Evolutionary conservation across 139 green algal species (phyloP).

Genomic region (Chlorella sp.): DNA sequence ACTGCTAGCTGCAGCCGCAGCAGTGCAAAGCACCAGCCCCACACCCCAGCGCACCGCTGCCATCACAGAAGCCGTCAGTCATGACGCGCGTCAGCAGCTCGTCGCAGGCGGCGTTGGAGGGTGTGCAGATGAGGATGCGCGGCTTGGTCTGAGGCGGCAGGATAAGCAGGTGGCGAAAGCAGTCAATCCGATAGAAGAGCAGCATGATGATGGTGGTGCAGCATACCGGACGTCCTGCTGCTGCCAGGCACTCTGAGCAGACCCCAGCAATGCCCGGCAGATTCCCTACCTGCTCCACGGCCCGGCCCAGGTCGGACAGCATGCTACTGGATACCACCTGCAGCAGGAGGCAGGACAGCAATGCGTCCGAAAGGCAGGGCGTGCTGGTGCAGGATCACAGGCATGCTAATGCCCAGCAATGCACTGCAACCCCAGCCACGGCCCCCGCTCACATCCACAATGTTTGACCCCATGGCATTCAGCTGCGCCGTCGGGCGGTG

Average conservation of each 20-base stretch:
- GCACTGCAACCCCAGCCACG: too few relatives aligned
- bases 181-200: too few relatives aligned
- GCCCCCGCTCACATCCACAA: conserved; percentile 23
- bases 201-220: not conserved
- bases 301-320: conserved; percentile 21
- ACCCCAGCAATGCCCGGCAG: not conserved
- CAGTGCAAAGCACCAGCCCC: too few relatives aligned
- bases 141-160: conserved; percentile 61
- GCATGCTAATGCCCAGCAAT: too few relatives aligned
- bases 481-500: not conserved
- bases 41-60: conserved; percentile 3
- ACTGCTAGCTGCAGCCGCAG: too few relatives aligned
- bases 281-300: conserved; percentile 1
- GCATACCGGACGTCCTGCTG: too few relatives aligned
- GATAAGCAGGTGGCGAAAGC: too few relatives aligned
- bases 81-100: conserved; percentile 94
- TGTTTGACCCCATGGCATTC: conserved; percentile 4
- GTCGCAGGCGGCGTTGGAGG: conserved; percentile 95
- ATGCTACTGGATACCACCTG: conserved; percentile 12
- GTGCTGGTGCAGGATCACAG: too few relatives aligned
- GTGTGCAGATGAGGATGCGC: conserved; percentile 93
- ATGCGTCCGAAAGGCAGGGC: too few relatives aligned
- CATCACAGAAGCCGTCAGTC: conserved; percentile 72
- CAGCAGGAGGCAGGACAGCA: too few relatives aligned
- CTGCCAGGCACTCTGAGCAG: too few relatives aligned